Evolutionary conservation across 2,329 filamentous ascomycete genomes (phyloP).

Genomic region (Conoideocrella luteorostrata): DNA sequence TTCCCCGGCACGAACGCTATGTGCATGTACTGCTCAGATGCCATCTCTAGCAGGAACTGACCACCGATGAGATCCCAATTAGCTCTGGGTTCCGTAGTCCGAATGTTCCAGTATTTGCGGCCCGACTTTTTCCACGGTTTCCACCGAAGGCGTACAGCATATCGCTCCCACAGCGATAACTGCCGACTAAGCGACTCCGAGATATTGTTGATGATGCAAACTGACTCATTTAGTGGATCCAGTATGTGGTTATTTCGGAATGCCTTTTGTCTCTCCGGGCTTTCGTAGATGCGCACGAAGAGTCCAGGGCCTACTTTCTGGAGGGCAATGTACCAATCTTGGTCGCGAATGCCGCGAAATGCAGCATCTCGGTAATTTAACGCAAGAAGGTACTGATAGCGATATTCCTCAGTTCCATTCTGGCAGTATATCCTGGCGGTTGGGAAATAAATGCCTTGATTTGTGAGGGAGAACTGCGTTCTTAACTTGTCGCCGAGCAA

Average conservation of each 20-base stretch:
- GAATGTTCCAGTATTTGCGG: constrained; percentile 3
- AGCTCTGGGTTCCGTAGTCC: background rate
- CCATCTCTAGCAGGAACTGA: constrained; percentile 5
- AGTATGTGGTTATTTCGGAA: background rate
- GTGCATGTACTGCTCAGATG: constrained; percentile 3
- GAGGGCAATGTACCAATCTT: constrained; percentile 3
- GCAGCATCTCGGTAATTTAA: background rate
- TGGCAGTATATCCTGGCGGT: background rate
- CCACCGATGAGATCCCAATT: constrained; percentile 1
- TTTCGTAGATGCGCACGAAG: constrained; percentile 2
- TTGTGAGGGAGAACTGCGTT: constrained; percentile 1
- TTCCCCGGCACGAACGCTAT: constrained; percentile 2
- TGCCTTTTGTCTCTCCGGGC: background rate
- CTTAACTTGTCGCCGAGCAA: background rate
- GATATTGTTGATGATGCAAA: background rate
- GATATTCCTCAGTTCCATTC: background rate
- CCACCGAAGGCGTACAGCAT: constrained; percentile 4
- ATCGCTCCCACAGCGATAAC: background rate
- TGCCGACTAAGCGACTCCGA: background rate
- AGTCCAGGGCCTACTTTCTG: constrained; percentile 3
- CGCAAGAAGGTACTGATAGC: background rate
- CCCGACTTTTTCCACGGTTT: background rate
- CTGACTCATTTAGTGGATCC: background rate
- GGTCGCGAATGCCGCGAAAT: background rate
- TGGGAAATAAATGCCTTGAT: constrained; percentile 3